Percentiles rank a stretch among this genome's conserved stretches.
phyloP scores from a whole-genome alignment of 108 stramenopile genomes.

The Ochromonas danica region DNA sequence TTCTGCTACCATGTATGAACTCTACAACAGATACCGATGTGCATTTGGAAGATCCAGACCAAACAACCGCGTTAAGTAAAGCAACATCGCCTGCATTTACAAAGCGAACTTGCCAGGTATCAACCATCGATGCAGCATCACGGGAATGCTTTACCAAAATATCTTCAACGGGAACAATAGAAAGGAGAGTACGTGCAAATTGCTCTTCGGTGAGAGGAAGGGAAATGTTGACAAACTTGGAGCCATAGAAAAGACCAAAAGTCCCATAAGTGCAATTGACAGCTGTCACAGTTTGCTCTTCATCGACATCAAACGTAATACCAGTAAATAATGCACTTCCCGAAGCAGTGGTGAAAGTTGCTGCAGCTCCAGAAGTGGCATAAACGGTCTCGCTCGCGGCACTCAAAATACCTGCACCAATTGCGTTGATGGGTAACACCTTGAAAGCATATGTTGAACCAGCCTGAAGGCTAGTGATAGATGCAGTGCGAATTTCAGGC shows the following conservation, averaged over 20 bases:
- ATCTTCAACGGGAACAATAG: background rate
- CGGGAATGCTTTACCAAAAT: background rate
- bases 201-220: conserved; percentile 44
- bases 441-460: conserved; percentile 74
- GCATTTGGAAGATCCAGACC: conserved; percentile 11
- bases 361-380: conserved; percentile 68
- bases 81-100: conserved; percentile 25
- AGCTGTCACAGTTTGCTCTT: conserved; percentile 63
- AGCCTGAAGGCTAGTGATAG: conserved; percentile 53
- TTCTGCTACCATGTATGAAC: conserved; percentile 66
- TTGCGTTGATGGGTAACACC: conserved; percentile 68
- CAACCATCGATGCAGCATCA: background rate
- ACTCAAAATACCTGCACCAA: conserved; percentile 67
- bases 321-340: conserved; percentile 66
- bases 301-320: conserved; percentile 72
- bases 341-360: conserved; percentile 65
- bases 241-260: background rate
- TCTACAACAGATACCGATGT: conserved; percentile 49
- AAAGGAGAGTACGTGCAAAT: conserved; percentile 41
- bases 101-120: background rate
- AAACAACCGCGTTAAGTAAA: background rate
- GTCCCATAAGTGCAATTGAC: conserved; percentile 10
- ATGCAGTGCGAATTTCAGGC: conserved; percentile 51
- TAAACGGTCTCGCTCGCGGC: conserved; percentile 61
- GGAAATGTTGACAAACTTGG: conserved; percentile 50